phyloP scores from a whole-genome alignment of 768 basidiomycete species.

The Lactarius hengduanensis region DNA sequence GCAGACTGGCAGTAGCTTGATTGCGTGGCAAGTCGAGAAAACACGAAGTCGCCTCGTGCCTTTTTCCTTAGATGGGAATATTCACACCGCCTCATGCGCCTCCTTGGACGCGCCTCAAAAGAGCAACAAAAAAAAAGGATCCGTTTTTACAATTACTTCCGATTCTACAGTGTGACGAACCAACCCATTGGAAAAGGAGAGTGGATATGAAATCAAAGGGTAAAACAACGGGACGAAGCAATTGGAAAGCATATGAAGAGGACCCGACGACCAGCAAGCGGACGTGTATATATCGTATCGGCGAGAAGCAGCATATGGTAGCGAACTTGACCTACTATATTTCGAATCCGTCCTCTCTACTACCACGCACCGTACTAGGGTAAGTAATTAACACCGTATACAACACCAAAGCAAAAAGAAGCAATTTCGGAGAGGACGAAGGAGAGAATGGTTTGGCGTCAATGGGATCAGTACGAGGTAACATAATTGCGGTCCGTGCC shows the following conservation, averaged over 20 bases:
- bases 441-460: not conserved
- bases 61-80: no score
- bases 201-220: not conserved
- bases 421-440: not conserved
- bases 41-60: not conserved
- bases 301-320: not conserved
- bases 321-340: not conserved
- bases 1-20: not conserved
- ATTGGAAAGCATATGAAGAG: not conserved
- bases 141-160: no score
- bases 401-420: not conserved
- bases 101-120: not conserved
- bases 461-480: not conserved
- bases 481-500: not conserved
- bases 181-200: no score
- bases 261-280: not conserved
- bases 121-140: no score
- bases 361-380: not conserved
- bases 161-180: no score
- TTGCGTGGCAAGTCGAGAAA: not conserved
- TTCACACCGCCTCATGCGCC: not conserved
- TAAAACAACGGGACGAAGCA: not conserved
- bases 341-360: not conserved
- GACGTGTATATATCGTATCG: not conserved
- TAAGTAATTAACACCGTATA: not conserved